Evolutionary conservation across 1,284 basidiomycete species (phyloP), one percentile per base, ranked within the genome.

Genomic region (Heterobasidion irregulare): DNA sequence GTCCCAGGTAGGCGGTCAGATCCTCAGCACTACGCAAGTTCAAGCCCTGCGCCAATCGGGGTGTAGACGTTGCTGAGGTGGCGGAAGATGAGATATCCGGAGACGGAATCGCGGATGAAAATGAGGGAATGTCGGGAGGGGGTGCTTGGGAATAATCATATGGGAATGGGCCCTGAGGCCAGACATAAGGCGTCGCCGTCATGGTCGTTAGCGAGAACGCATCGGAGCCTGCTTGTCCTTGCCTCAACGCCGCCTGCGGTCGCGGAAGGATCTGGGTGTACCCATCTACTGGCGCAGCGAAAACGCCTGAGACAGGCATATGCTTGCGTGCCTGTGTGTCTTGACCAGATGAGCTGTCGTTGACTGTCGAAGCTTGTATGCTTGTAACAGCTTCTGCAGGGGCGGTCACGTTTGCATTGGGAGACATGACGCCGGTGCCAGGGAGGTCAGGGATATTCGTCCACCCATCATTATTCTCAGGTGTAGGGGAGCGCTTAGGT

Each of bases 401-500:
- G 12, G 38, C n/a, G n/a, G n/a, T 10, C 38, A 41, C 38, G 38
- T 7, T 41, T n/a, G n/a, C 38, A n/a, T 41, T 41, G 13, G 51
- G 51, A 9, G 51, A 52, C 10, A 52, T 43, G 18, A 52, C 33
- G 10, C 51, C 41, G 12, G 43, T 52, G 41, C 51, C 51, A 15
- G 51, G 51, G 13, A 44, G 36, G 7, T 59, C 54, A 6, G 46
- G 38, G 26, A 50, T 32, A 8, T 59, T 53, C 10, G 47, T 54
- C 50, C 56, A 41, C n/a, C 46, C 32, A 41, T 61, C 54, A 41
- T 8, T 38, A 50, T 34, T 45, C 51, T 66, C 64, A 9, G 70
- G 69, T 8, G 68, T 67, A 1, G 67, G 68, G 0, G 68, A 67
- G n/a, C 66, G 66, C 56, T 66, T 69, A 2, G 66, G 65, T 8